Percentiles rank a stretch among this genome's conserved stretches.
Evolutionary conservation across 805 yeast species (phyloP).

Genomic region (Candida jianshihensis): DNA sequence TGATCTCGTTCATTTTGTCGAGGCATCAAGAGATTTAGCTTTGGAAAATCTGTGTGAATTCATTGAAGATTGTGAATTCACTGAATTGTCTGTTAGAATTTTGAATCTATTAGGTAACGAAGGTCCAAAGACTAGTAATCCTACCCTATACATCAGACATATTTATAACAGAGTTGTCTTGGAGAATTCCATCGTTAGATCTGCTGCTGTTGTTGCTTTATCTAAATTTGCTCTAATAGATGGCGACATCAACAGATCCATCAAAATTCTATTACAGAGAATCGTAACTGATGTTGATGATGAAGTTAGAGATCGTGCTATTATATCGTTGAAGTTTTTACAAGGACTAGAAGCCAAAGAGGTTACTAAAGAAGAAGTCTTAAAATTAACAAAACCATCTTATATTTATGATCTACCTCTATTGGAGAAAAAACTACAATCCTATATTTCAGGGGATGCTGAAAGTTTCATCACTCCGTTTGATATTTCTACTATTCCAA

Average conservation of each 20-base stretch:
- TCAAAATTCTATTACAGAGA: slow-evolving; percentile 69
- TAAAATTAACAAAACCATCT: slow-evolving; percentile 57
- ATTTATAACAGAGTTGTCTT: slow-evolving; percentile 94
- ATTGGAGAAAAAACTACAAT: slow-evolving; percentile 70
- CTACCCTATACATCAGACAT: slow-evolving; percentile 89
- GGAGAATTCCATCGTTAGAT: slow-evolving; percentile 91
- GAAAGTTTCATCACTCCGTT: slow-evolving; percentile 48
- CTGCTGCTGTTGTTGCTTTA: slow-evolving; percentile 90
- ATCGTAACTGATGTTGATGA: slow-evolving; percentile 87
- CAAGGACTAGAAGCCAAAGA: slow-evolving; percentile 27
- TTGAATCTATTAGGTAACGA: slow-evolving; percentile 88
- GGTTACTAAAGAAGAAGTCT: slow-evolving; percentile 27
- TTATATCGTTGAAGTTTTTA: slow-evolving; percentile 70
- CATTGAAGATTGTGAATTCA: slow-evolving; percentile 96
- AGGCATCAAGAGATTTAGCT: slow-evolving; percentile 75
- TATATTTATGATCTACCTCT: slow-evolving; percentile 65
- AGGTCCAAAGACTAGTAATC: slow-evolving; percentile 82
- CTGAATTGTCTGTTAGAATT: slow-evolving; percentile 89
- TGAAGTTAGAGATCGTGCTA: slow-evolving; percentile 97
- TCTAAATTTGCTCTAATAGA: slow-evolving; percentile 84
- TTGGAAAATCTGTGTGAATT: slow-evolving; percentile 89
- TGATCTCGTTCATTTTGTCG: slow-evolving; percentile 83
- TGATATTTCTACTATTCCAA: slow-evolving; percentile 64
- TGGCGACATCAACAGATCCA: slow-evolving; percentile 55
- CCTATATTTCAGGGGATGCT: slow-evolving; percentile 48